Percentiles rank a stretch among this genome's conserved stretches.
Evolutionary conservation across 1,139 yeast genomes (phyloP).

Genomic region (Hansenula lynferdii): DNA sequence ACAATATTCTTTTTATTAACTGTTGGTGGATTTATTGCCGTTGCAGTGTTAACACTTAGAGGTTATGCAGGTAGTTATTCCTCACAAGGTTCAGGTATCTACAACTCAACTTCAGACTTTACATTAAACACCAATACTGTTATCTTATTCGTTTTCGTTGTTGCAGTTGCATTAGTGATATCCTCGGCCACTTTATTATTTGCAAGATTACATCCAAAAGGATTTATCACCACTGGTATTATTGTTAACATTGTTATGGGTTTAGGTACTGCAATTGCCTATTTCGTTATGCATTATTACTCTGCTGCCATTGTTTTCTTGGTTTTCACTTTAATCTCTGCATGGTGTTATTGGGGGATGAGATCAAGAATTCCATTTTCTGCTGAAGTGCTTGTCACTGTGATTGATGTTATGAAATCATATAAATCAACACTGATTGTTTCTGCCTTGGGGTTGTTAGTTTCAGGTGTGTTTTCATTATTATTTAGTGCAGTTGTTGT

Average conservation of each 20-base stretch:
- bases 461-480: constrained; percentile 60
- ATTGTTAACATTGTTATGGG: constrained; percentile 65
- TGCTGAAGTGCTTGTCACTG: constrained; percentile 65
- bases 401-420: constrained; percentile 69
- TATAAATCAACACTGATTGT: constrained; percentile 67
- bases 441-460: constrained; percentile 59
- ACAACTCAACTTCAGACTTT: constrained; percentile 47
- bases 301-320: constrained; percentile 77
- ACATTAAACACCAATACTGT: constrained; percentile 72
- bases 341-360: constrained; percentile 71
- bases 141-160: constrained; percentile 62
- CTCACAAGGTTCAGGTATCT: constrained; percentile 63
- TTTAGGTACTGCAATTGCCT: constrained; percentile 71
- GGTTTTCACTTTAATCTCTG: constrained; percentile 57
- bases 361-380: constrained; percentile 68
- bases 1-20: constrained; percentile 57
- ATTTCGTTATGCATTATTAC: constrained; percentile 58
- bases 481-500: constrained; percentile 65
- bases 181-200: constrained; percentile 51
- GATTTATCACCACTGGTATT: constrained; percentile 68
- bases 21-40: constrained; percentile 63
- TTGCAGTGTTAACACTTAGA: constrained; percentile 64
- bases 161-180: constrained; percentile 56
- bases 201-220: constrained; percentile 60
- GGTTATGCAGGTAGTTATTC: constrained; percentile 54